Evolutionary conservation across 164 flowering plant species (phyloP), one percentile per base, ranked within the genome.

Genomic region (Akebia trifoliata): DNA sequence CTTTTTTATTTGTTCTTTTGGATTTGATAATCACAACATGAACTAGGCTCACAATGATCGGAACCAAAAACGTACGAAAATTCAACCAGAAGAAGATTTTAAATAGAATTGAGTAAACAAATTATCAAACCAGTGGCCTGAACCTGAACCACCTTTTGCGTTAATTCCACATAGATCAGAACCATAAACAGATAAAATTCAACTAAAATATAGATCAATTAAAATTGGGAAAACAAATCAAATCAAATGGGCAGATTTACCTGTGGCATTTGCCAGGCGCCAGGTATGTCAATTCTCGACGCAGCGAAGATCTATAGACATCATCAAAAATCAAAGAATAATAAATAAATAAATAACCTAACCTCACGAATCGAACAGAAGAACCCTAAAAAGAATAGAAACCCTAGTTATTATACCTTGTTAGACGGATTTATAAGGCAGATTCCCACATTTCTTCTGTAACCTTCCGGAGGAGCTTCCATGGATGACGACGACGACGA

Each of bases 201-300:
- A n/a, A n/a, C n/a, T n/a, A n/a, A n/a, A n/a, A n/a, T n/a, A n/a
- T n/a, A n/a, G n/a, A n/a, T n/a, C n/a, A 36, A 2, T 3, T 7
- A 45, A 18, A 10, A 6, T 2, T 5, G 11, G 21, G 20, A 43
- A 47, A 24, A 18, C 1, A 18, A 43, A 52, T 20, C 8, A 50
- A 65, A 45, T 34, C 36, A 17, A n/a, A 34, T 14, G 29, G 54
- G 0, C 9, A 29, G 15, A 59, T 57, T 56, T 65, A 86, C 97
- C 90, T 86, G 95, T 4, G 97, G 95, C 97, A 90, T 85, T 69
- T 90, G 95, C 97, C 97, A 90, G 1, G 88, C 62, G 24, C 69
- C 76, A 0, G 90, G 88, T 4, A 85, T 61, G 69, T 85, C 80
- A 8, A 90, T 78, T 73, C 92, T 78, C 20, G 92, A 77, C 6